phyloP scores from a whole-genome alignment of 2,329 filamentous ascomycete species.

The Alternaria brassicicola region DNA sequence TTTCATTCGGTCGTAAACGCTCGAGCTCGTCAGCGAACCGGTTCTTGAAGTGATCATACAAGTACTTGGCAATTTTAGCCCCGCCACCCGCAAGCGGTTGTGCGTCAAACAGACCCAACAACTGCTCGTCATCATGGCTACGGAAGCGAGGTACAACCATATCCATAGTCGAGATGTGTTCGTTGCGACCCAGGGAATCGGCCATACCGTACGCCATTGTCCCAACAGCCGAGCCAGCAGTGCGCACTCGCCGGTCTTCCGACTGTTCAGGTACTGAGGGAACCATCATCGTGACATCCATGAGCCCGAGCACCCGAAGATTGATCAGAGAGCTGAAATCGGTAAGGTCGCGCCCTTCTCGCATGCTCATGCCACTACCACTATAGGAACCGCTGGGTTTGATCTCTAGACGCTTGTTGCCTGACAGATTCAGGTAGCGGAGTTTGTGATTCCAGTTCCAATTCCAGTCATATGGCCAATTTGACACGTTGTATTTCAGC shows the following conservation, averaged over 20 bases:
- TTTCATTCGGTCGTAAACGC: constrained; percentile 72
- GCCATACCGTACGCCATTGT: constrained; percentile 96
- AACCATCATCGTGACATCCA: constrained; percentile 96
- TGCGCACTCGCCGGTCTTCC: constrained; percentile 91
- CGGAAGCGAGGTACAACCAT: constrained; percentile 93
- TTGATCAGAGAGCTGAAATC: constrained; percentile 88
- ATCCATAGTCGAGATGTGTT: constrained; percentile 94
- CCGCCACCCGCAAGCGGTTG: constrained; percentile 87
- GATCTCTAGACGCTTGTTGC: constrained; percentile 96
- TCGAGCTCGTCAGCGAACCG: constrained; percentile 85
- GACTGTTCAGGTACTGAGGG: constrained; percentile 93
- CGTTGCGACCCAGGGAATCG: constrained; percentile 88
- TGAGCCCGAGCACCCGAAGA: constrained; percentile 85
- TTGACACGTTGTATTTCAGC: constrained; percentile 98
- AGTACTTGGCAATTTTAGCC: constrained; percentile 93
- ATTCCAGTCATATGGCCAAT: constrained; percentile 99
- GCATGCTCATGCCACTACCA: constrained; percentile 52
- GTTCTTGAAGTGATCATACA: constrained; percentile 93
- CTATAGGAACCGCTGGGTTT: constrained; percentile 67
- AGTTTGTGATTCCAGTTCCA: constrained; percentile 98
- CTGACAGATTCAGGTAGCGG: constrained; percentile 93
- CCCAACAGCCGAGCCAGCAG: constrained; percentile 92
- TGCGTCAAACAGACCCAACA: constrained; percentile 95
- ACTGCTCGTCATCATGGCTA: constrained; percentile 84
- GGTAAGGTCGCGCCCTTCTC: constrained; percentile 73